A percentile compares a stretch with the other conserved stretches of the same genome.
Evolutionary conservation across 305 asterid genomes (phyloP).

Genomic region (Fraxinus nigra): DNA sequence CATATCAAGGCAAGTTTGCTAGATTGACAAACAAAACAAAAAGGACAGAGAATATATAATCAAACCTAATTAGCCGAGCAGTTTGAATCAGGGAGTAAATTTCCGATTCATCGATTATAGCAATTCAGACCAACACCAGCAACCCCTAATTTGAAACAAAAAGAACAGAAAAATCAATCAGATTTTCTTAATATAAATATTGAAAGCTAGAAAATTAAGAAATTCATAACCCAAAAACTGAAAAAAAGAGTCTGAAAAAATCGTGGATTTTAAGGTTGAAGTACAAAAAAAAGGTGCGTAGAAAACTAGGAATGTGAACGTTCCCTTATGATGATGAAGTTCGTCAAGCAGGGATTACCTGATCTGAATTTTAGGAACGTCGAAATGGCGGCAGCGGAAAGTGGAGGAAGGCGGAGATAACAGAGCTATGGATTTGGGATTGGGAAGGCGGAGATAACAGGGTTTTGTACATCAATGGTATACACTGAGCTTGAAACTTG

Average conservation of each 20-base stretch:
- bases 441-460: too few relatives aligned
- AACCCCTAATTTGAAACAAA: background rate
- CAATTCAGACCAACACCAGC: background rate
- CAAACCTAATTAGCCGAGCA: background rate
- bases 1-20: background rate
- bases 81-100: background rate
- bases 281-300: background rate
- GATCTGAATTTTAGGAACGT: background rate
- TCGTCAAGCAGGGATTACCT: background rate
- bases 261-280: background rate
- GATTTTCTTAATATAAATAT: background rate
- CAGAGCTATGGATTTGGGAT: too few relatives aligned
- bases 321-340: background rate
- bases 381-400: background rate
- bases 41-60: background rate
- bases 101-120: background rate
- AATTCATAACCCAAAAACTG: background rate
- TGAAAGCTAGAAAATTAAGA: background rate
- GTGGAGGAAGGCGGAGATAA: background rate
- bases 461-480: too few relatives aligned
- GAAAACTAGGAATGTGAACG: background rate
- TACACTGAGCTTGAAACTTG: too few relatives aligned
- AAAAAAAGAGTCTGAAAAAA: background rate
- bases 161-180: background rate
- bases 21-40: background rate